Evolutionary conservation across 2,329 filamentous ascomycete genomes (phyloP).

Genomic region (Trichoderma guizhouense): DNA sequence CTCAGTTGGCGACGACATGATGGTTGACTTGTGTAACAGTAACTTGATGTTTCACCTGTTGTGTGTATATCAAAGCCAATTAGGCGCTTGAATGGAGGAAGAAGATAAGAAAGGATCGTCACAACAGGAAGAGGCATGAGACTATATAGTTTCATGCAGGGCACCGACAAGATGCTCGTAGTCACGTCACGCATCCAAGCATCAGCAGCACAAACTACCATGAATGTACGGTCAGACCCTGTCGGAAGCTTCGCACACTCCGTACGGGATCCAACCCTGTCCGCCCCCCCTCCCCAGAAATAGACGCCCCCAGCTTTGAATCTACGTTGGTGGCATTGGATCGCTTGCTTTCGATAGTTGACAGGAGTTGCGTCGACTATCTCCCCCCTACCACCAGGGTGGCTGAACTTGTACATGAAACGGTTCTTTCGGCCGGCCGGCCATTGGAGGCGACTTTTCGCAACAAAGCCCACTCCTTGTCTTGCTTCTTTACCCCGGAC

Average conservation of each 20-base stretch:
- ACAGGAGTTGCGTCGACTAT: slow-evolving; percentile 5
- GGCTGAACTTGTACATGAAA: slow-evolving; percentile 1
- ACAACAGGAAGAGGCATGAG: neutral
- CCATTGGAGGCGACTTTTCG: neutral
- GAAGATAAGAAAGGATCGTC: neutral
- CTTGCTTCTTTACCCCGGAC: slow-evolving; percentile 8
- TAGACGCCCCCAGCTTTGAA: neutral
- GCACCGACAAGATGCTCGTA: neutral
- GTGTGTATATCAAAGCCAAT: neutral
- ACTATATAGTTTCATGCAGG: slow-evolving; percentile 12
- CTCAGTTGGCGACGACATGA: neutral
- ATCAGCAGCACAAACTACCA: neutral
- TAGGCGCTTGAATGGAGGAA: neutral
- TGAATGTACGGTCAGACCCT: neutral
- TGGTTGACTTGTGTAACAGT: neutral
- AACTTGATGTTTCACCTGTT: neutral
- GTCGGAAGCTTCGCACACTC: neutral
- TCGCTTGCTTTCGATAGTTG: slow-evolving; percentile 12
- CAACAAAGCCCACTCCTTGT: neutral
- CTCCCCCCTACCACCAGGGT: neutral
- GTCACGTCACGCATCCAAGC: neutral
- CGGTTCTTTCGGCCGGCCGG: neutral
- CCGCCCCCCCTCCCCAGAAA: neutral
- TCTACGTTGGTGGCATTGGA: neutral
- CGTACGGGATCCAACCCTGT: neutral